A percentile compares a stretch with the other conserved stretches of the same genome.
These are phyloP conservation scores for Prorocentrum cordatum DNA, from an alignment of 169 alveolate genomes.

Conservation along the genomic window DNA sequence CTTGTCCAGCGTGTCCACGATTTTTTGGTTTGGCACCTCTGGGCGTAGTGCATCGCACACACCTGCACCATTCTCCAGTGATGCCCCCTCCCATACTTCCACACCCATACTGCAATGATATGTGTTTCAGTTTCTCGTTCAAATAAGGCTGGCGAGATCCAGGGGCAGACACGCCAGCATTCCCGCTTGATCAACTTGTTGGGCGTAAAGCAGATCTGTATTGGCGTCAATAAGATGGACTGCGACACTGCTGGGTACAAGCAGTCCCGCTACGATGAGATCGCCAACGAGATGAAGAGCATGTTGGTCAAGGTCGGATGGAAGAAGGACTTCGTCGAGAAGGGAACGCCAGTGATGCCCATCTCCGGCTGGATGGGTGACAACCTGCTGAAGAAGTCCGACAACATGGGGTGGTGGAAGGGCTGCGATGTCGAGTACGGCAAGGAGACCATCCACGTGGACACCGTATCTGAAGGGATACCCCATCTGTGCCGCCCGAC, in stretches of 20 bases:
- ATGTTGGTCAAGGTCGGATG: not conserved
- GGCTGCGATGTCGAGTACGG: not conserved
- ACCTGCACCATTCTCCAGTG: too few species aligned
- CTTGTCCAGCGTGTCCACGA: too few species aligned
- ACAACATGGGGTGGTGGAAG: not conserved
- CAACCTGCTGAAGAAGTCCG: not conserved
- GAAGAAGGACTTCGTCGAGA: not conserved
- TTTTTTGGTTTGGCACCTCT: too few species aligned
- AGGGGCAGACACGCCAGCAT: slow-evolving; percentile 93
- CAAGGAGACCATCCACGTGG: not conserved
- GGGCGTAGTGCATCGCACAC: too few species aligned
- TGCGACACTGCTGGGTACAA: slow-evolving; percentile 82
- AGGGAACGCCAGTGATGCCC: not conserved
- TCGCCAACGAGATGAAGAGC: slow-evolving; percentile 80
- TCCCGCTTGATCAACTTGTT: slow-evolving; percentile 74
- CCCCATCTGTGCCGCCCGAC: too few species aligned
- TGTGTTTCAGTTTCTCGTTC: too few species aligned
- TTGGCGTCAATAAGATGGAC: slow-evolving; percentile 91
- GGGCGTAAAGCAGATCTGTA: not conserved
- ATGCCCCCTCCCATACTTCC: too few species aligned
- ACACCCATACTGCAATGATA: too few species aligned
- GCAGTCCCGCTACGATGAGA: slow-evolving; percentile 89
- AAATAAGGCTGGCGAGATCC: slow-evolving; percentile 2
- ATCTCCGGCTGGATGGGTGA: not conserved
- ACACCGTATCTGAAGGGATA: not conserved